Evolutionary conservation across 345 rosid genomes (phyloP), one percentile per base, ranked within the genome.

Genomic region (Mercurialis annua): DNA sequence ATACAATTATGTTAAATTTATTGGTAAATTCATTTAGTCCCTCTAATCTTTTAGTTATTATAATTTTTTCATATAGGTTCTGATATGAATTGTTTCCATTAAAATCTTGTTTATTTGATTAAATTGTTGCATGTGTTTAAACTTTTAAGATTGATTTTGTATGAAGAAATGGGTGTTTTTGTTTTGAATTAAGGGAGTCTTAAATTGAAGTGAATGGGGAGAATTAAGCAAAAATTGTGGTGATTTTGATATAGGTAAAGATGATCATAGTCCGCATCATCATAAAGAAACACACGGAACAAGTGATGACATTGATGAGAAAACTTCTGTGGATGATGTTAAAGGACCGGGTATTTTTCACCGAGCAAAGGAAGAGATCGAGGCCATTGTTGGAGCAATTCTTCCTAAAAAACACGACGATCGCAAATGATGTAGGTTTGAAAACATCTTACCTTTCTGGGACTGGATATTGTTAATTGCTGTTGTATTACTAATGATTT

Each of bases 271-370:
- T 27, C 76, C 78, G 0, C 53, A 38, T 4, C 82, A 81, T 67
- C 72, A 75, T 51, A 76, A 80, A 12, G 84, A 84, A 66, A 80
- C 84, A 2, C 86, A 82, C 64, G 86, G 86, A 64, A 82, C 26
- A 59, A 84, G 84, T 68, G 81, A 82, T 34, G 82, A 84, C 78
- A 84, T 84, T 27, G 77, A 78, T 29, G 84, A 80, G 63, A 64
- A 51, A 72, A 84, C 86, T 9, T 65, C 68, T 10, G 70, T 70
- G 0, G 82, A 76, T n/a, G 80, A 78, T 56, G 82, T 82, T 60
- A 84, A 78, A 80, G 88, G 78, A 33, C 88, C 88, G 14, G 74
- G 80, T 71, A 80, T 84, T 26, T 47, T 84, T 61, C 70, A 66
- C 11, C 78, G 88, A 11, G 78, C 76, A 51, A 84, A 76, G 61